A percentile compares a stretch with the other conserved stretches of the same genome.
phyloP scores from a whole-genome alignment of 2,329 filamentous ascomycete species.

The Incumbomyces delicatus region DNA sequence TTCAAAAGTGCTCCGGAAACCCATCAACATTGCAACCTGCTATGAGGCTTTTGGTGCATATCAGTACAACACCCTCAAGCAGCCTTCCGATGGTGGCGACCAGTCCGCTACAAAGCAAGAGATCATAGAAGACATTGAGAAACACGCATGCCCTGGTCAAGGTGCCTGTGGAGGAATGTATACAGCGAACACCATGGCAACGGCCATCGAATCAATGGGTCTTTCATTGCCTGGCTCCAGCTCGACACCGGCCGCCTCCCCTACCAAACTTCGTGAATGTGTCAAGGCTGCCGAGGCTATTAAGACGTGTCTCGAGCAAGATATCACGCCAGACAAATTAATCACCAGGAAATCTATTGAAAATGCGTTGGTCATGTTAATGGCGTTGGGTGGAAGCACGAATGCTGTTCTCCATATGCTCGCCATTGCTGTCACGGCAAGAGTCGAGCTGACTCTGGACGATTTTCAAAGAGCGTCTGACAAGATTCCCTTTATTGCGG shows the following conservation, averaged over 20 bases:
- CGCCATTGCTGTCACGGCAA: slow-evolving; percentile 80
- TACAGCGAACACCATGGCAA: slow-evolving; percentile 89
- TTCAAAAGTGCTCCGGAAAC: slow-evolving; percentile 62
- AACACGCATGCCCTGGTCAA: slow-evolving; percentile 64
- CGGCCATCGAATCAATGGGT: slow-evolving; percentile 81
- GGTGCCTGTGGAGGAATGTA: slow-evolving; percentile 86
- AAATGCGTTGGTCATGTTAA: slow-evolving; percentile 81
- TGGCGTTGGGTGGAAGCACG: slow-evolving; percentile 82
- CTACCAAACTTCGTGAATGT: slow-evolving; percentile 79
- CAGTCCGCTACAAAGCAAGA: slow-evolving; percentile 57
- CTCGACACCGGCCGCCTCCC: slow-evolving; percentile 68
- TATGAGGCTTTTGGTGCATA: slow-evolving; percentile 82
- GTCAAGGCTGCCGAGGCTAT: slow-evolving; percentile 71
- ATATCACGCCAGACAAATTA: slow-evolving; percentile 72
- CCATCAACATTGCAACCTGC: slow-evolving; percentile 80
- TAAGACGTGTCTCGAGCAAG: slow-evolving; percentile 65
- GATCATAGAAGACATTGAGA: slow-evolving; percentile 74
- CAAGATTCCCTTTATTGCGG: slow-evolving; percentile 76
- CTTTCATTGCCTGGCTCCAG: slow-evolving; percentile 73
- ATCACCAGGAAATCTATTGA: slow-evolving; percentile 74
- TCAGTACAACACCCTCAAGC: slow-evolving; percentile 61
- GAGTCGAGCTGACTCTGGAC: slow-evolving; percentile 65
- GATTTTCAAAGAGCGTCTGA: slow-evolving; percentile 74
- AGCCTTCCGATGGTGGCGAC: slow-evolving; percentile 54
- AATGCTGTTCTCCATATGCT: slow-evolving; percentile 84